Conservation (phyloP, 257 asterid genomes). For the Parsonsia alboflavescens region DNA sequence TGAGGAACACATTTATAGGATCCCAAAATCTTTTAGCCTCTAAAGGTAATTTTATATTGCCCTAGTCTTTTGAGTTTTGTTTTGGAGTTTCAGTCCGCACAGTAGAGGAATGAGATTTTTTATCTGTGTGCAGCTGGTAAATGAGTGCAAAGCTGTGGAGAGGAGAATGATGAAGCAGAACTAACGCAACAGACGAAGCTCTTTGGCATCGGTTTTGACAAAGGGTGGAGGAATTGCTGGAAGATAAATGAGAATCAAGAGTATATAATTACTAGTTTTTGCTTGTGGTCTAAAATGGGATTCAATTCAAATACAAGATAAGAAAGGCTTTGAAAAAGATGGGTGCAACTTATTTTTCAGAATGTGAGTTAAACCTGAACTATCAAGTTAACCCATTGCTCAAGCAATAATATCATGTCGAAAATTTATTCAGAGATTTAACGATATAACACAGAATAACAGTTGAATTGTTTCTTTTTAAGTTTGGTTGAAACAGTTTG, state of each 20-base stretch:
- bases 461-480: constrained; percentile 20
- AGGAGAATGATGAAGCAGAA: neutral
- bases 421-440: constrained; percentile 19
- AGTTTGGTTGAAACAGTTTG: constrained; percentile 34
- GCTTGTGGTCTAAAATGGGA: neutral
- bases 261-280: neutral
- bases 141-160: neutral
- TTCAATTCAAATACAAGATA: too few relatives aligned
- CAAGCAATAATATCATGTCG: constrained; percentile 12
- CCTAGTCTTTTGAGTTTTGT: too few relatives aligned
- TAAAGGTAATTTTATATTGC: too few relatives aligned
- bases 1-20: constrained; percentile 59
- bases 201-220: too few relatives aligned
- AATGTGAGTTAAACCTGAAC: constrained; percentile 8
- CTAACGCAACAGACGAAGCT: neutral
- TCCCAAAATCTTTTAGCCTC: constrained; percentile 28
- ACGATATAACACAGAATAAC: constrained; percentile 27
- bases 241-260: neutral
- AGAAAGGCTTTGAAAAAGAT: neutral
- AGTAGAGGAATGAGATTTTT: too few relatives aligned
- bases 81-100: too few relatives aligned
- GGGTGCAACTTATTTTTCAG: constrained; percentile 5
- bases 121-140: too few relatives aligned
- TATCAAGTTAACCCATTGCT: constrained; percentile 12
- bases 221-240: neutral